Conservation (phyloP, 257 asterid species). For the Lithospermum erythrorhizon region DNA sequence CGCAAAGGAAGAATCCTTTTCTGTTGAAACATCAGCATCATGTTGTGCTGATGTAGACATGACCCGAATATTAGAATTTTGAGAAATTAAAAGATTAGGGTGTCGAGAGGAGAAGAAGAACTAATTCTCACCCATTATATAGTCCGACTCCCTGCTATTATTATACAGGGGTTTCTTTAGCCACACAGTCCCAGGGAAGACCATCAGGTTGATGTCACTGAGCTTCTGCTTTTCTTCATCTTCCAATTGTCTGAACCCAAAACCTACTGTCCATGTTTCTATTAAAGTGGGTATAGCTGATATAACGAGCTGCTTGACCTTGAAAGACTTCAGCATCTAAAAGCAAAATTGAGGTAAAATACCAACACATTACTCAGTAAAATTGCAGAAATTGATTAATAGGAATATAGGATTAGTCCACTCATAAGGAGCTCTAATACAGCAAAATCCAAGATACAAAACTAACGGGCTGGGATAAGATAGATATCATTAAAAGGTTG, state of each 20-base stretch:
- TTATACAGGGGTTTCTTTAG: constrained; percentile 49
- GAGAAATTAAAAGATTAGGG: neutral
- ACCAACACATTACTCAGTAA: neutral
- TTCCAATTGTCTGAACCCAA: constrained; percentile 69
- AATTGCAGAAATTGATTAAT: neutral
- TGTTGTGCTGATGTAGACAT: constrained; percentile 7
- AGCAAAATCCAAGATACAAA: neutral
- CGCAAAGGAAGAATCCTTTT: constrained; percentile 10
- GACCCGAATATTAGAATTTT: constrained; percentile 5
- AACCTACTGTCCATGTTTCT: constrained; percentile 88
- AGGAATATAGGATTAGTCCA: neutral
- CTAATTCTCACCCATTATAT: constrained; percentile 26
- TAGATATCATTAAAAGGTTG: neutral
- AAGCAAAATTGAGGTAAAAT: constrained; percentile 16
- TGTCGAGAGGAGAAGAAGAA: constrained; percentile 5
- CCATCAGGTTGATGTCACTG: constrained; percentile 70
- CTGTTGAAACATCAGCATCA: constrained; percentile 9
- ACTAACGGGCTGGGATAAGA: neutral
- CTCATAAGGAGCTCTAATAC: neutral
- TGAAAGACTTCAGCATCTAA: constrained; percentile 65
- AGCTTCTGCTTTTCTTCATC: constrained; percentile 54
- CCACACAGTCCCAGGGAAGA: constrained; percentile 87
- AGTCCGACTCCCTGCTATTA: constrained; percentile 14
- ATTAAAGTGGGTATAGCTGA: constrained; percentile 80
- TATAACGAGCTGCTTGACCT: constrained; percentile 70